Base-by-base conservation (phyloP, 2,329 filamentous ascomycete genomes). In the Fusarium ramigenum region DNA sequence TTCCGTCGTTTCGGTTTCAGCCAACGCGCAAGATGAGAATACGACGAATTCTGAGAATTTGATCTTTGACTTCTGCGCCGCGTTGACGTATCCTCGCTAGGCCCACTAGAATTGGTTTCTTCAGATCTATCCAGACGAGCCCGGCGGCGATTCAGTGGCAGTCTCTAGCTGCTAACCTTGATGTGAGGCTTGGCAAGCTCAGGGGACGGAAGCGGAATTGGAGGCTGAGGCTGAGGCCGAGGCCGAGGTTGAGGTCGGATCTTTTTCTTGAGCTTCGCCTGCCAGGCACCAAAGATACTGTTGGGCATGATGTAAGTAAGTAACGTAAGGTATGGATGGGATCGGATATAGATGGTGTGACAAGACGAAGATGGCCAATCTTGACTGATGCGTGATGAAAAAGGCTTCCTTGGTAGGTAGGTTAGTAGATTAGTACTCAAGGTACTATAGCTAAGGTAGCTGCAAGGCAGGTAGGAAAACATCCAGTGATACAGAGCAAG, bases 1-100 rank as follows among this genome's bases (percentile, higher is more conserved):
- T 73, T 73, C 42, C 36, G 69, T 21, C 65, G 69, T 58, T 73
- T 73, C 25, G 70, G 58, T 28, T 50, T 70, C 23, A 73, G 43
- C 70, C 69, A 73, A 32, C 56, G 52, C 28, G 64, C n/a, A 28
- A 63, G 53, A 56, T 61, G 69, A 7, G 69, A 65, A 23, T 47
- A 54, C 4, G 56, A 44, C 40, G 70, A 61, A 46, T 43, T 69
- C 23, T 65, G 59, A 25, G 69, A 72, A 36, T 42, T 40, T 14
- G 64, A 65, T 34, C 68, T 67, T 39, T 34, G 58, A 32, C 37
- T 47, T 32, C 15, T 40, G 42, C 15, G 32, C 18, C 16, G n/a
- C 34, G 42, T 21, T 16, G 53, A 39, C 28, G 44, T 58, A 37
- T n/a, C 44, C 39, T 30, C 18, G 9, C 36, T 37, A 36, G 49